Evolutionary conservation across 768 basidiomycete species (phyloP), one percentile per base, ranked within the genome.

Genomic region (Russula sp.): DNA sequence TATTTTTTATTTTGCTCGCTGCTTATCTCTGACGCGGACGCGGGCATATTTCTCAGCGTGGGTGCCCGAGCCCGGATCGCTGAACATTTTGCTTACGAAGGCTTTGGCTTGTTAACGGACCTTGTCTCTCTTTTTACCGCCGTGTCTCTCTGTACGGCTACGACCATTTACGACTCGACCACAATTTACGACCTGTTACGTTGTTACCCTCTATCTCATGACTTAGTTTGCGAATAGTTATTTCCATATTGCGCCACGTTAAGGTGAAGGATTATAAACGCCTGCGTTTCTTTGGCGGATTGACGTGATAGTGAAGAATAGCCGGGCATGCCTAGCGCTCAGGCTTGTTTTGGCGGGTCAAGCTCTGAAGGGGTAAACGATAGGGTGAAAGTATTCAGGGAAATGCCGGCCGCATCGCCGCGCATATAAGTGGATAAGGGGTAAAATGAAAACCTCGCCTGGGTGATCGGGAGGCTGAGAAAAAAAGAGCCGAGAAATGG

Each of bases 121-220:
- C 63, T 71, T 68, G 66, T 70, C 71, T 72, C 70, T 66, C 65
- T 68, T 70, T 69, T 69, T 70, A 65, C 57, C 55, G 63, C 57
- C 52, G 59, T 53, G 35, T 61, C 74, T 61, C 74, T 72, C 75
- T 75, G 70, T 63, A 56, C 59, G 50, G 8, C 61, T 44, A 74
- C 73, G 70, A 66, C 55, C 42, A 52, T 61, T 72, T 74, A 74
- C 69, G 70, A 73, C 70, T 62, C 65, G 65, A 60, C 64, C 62
- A 64, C 59, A 62, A 69, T 69, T 42, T 70, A 66, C 60, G 66
- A 67, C 66, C 37, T 35, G 27, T 66, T 66, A 66, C 65, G 65
- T 63, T 66, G 52, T 44, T 55, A 37, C 39, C 34, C 48, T 60
- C 37, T 47, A 54, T 34, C 56, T 63, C 61, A 65, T 55, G 64